Conservation (phyloP, 805 yeast species). For the Kluyveromyces lactis region DNA sequence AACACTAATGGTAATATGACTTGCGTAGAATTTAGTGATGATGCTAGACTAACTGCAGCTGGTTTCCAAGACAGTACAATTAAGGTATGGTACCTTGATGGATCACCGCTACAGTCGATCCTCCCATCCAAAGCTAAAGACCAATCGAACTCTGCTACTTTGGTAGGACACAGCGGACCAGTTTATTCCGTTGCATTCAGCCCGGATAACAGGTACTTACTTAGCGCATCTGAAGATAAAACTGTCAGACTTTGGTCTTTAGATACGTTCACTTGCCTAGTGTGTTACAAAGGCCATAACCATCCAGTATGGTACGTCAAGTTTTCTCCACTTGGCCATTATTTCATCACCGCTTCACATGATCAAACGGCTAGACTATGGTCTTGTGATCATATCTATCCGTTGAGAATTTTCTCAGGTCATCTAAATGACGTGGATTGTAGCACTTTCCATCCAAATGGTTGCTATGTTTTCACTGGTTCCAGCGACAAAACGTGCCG, state of each 20-base stretch:
- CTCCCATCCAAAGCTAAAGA: conserved; percentile 29
- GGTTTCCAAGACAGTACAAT: conserved; percentile 91
- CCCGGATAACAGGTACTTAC: conserved; percentile 76
- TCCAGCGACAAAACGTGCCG: conserved; percentile 91
- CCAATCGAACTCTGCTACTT: conserved; percentile 31
- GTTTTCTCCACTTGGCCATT: conserved; percentile 92
- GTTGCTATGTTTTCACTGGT: conserved; percentile 90
- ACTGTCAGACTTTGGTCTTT: conserved; percentile 90
- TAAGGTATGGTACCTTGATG: conserved; percentile 89
- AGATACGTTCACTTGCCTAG: conserved; percentile 83
- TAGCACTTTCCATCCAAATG: conserved; percentile 92
- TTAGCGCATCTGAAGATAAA: conserved; percentile 85
- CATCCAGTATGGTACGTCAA: conserved; percentile 97
- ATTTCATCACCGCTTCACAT: conserved; percentile 96
- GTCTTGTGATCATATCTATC: conserved; percentile 97
- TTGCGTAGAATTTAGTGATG: conserved; percentile 80
- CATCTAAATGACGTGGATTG: conserved; percentile 95
- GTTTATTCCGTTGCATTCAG: conserved; percentile 86
- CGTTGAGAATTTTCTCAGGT: conserved; percentile 93
- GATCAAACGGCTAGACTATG: conserved; percentile 96
- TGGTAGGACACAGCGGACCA: conserved; percentile 91
- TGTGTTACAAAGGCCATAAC: conserved; percentile 91
- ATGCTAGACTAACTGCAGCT: conserved; percentile 79
- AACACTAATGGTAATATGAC: conserved; percentile 86
- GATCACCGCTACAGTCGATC: conserved; percentile 65